Conservation (phyloP, 1,139 yeast species). For the Lodderomyces parapsilosis region DNA sequence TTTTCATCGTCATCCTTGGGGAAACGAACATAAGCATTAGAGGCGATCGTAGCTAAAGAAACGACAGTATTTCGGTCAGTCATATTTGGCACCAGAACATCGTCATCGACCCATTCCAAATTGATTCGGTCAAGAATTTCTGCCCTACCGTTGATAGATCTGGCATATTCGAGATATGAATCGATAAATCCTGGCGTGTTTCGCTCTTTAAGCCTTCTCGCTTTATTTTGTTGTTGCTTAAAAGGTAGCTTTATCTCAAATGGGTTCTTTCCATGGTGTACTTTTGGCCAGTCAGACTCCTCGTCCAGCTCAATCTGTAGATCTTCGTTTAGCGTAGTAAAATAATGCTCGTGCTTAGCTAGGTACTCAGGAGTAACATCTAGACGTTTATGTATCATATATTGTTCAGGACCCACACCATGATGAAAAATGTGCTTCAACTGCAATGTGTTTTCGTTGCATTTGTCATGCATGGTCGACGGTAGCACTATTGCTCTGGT, state of each 20-base stretch:
- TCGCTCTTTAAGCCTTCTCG: conserved; percentile 55
- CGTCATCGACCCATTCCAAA: conserved; percentile 56
- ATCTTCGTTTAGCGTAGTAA: conserved; percentile 6
- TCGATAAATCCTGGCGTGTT: conserved; percentile 64
- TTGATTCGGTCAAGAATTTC: conserved; percentile 37
- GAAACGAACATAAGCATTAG: conserved; percentile 83
- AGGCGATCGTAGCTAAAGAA: conserved; percentile 79
- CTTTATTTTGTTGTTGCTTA: conserved; percentile 19
- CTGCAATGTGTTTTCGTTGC: conserved; percentile 19
- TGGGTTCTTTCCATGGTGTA: conserved; percentile 37
- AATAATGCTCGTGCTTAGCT: conserved; percentile 16
- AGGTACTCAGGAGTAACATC: conserved; percentile 46
- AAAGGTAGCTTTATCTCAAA: conserved; percentile 39
- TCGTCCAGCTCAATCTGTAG: conserved; percentile 4
- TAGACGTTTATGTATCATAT: conserved; percentile 40
- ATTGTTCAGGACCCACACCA: conserved; percentile 39
- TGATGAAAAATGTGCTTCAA: conserved; percentile 54
- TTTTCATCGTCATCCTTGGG: conserved; percentile 65
- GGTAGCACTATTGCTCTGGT: background rate
- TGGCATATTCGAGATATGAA: conserved; percentile 60
- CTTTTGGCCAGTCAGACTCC: conserved; percentile 40
- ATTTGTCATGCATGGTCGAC: background rate
- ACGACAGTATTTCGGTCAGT: conserved; percentile 71
- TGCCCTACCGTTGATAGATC: conserved; percentile 44
- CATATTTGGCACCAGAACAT: conserved; percentile 66